Evolutionary conservation across 768 basidiomycete species (phyloP), one percentile per base, ranked within the genome.

Genomic region (Galerina sulciceps): DNA sequence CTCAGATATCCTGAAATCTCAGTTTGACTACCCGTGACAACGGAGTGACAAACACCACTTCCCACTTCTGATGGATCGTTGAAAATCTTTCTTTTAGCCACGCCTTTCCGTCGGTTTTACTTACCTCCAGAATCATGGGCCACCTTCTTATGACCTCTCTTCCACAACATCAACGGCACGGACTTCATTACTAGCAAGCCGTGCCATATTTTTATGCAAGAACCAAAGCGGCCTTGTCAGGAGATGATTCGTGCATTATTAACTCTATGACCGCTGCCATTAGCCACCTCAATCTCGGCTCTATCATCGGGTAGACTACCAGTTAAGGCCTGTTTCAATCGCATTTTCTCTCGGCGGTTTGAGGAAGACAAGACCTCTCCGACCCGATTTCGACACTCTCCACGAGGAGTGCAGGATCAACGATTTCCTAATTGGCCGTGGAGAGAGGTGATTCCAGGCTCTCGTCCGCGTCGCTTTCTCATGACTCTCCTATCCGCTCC

Each of bases 281-380:
- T 13, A 10, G n/a, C 44, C 22, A 43, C 36, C 10, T 37, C 35
- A 37, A 52, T 53, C 17, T 43, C 41, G 22, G 41, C 31, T 53
- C 14, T 51, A 50, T 26, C 42, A 22, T 57, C 50, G 51, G 55
- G 38, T 47, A 35, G 48, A 46, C 44, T n/a, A 17, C 36, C 38
- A 9, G 10, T 38, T 23, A 4, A 31, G 26, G 26, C 8, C 26
- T 5, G 26, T 31, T 31, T 31, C 26, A 31, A 31, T 31, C 26
- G 26, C 4, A 4, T 46, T n/a, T 36, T 43, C 41, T 48, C 44
- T 59, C 57, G 62, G 62, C 53, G 31, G 54, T 56, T 63, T 59
- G 51, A 63, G 62, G 62, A 59, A 63, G 43, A 41, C 2, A 26
- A 17, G 13, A 4, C 18, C 37, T 37, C 44, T 22, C 35, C 48